A percentile compares a stretch with the other conserved stretches of the same genome.
Conservation (phyloP, 2,329 filamentous ascomycete genomes). For the Penicillium sp. region DNA sequence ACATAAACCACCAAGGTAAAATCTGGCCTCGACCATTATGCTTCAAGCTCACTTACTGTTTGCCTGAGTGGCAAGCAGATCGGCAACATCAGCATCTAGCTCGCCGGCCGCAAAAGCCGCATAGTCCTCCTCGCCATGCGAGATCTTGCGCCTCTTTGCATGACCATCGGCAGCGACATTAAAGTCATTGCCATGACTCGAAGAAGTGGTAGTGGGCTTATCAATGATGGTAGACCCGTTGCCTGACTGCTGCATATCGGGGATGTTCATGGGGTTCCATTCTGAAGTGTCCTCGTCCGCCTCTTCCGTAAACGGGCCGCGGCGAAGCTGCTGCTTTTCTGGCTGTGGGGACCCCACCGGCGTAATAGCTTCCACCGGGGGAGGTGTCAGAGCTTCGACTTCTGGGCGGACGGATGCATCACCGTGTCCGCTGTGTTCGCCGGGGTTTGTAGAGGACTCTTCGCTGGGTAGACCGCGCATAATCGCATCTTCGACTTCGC, state of each 20-base stretch:
- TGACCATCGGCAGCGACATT: slow-evolving; percentile 28
- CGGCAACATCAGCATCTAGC: slow-evolving; percentile 60
- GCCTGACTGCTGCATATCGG: slow-evolving; percentile 19
- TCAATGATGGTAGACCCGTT: slow-evolving; percentile 12
- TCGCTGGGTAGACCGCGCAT: slow-evolving; percentile 74
- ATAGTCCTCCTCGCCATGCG: slow-evolving; percentile 42
- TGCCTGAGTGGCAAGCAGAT: slow-evolving; percentile 52
- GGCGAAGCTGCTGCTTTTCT: slow-evolving; percentile 32
- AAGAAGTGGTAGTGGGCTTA: neutral
- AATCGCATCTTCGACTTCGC: slow-evolving; percentile 85
- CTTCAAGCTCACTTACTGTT: slow-evolving; percentile 10
- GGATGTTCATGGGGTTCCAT: slow-evolving; percentile 15
- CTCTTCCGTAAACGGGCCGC: slow-evolving; percentile 18
- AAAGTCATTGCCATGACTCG: slow-evolving; percentile 20
- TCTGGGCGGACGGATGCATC: slow-evolving; percentile 60
- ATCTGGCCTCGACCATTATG: neutral
- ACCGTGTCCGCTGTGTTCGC: slow-evolving; percentile 29
- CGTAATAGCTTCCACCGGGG: slow-evolving; percentile 57
- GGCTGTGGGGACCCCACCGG: slow-evolving; percentile 50
- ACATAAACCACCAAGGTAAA: neutral
- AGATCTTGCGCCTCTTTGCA: slow-evolving; percentile 50
- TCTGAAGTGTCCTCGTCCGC: slow-evolving; percentile 3
- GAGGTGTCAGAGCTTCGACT: slow-evolving; percentile 84
- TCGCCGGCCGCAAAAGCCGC: slow-evolving; percentile 51
- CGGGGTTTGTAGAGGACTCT: slow-evolving; percentile 48